phyloP scores from a whole-genome alignment of 2,329 filamentous ascomycete genomes.

The Capronia epimyces region DNA sequence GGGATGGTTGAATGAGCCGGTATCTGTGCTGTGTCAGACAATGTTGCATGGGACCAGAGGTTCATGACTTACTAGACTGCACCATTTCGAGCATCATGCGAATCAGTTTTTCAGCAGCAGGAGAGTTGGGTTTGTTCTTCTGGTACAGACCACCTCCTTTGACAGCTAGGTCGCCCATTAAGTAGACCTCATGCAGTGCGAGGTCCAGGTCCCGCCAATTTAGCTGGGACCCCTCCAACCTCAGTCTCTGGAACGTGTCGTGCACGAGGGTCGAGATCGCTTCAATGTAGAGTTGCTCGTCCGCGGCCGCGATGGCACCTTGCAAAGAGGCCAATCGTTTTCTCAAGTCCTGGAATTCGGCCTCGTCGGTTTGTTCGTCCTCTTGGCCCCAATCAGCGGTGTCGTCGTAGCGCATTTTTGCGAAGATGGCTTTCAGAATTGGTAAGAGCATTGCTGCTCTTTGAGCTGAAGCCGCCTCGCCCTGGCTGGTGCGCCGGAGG shows the following conservation, averaged over 20 bases:
- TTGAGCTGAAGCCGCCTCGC: slow-evolving; percentile 60
- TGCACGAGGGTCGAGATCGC: slow-evolving; percentile 83
- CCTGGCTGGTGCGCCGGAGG: slow-evolving; percentile 68
- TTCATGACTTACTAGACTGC: slow-evolving; percentile 55
- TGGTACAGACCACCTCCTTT: slow-evolving; percentile 79
- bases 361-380: slow-evolving; percentile 91
- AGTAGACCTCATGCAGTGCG: slow-evolving; percentile 87
- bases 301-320: slow-evolving; percentile 83
- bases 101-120: slow-evolving; percentile 73
- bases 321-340: slow-evolving; percentile 86
- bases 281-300: slow-evolving; percentile 82
- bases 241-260: slow-evolving; percentile 75
- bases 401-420: slow-evolving; percentile 97
- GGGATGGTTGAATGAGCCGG: slow-evolving; percentile 80
- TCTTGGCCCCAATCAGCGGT: slow-evolving; percentile 90
- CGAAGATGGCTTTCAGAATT: slow-evolving; percentile 84
- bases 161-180: slow-evolving; percentile 91
- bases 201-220: slow-evolving; percentile 95
- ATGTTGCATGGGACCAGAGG: too few species aligned
- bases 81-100: slow-evolving; percentile 96
- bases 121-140: slow-evolving; percentile 74
- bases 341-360: slow-evolving; percentile 90
- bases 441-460: slow-evolving; percentile 80
- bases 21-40: slow-evolving; percentile 49
- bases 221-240: slow-evolving; percentile 66